Percentiles rank a stretch among this genome's conserved stretches.
Evolutionary conservation across 305 asterid genomes (phyloP).

Genomic region (Fraxinus angustifolia): DNA sequence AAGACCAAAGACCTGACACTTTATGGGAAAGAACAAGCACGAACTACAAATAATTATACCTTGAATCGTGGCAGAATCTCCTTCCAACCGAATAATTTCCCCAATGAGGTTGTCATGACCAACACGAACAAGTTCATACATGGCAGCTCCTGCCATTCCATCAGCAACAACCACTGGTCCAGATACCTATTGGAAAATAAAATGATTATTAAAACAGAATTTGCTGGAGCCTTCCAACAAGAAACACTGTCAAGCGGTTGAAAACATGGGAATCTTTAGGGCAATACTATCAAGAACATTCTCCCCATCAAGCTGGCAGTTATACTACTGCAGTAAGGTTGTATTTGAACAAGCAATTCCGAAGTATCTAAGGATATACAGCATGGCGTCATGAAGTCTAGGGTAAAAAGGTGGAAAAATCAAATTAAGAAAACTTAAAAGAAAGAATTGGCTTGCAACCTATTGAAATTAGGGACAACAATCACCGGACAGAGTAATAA

Average conservation of each 20-base stretch:
- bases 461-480: not conserved
- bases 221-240: not conserved
- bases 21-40: not conserved
- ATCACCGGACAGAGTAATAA: not conserved
- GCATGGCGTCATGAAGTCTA: not conserved
- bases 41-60: slow-evolving; percentile 36
- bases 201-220: not conserved
- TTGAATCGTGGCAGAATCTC: slow-evolving; percentile 98
- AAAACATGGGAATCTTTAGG: not conserved
- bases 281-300: not conserved
- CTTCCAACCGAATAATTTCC: slow-evolving; percentile 92
- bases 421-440: not conserved
- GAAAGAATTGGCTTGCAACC: not conserved
- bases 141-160: slow-evolving; percentile 99
- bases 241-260: not conserved
- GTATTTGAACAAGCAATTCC: not conserved
- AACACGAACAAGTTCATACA: slow-evolving; percentile 96
- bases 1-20: not conserved
- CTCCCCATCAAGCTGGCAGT: not conserved
- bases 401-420: not conserved
- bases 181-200: slow-evolving; percentile 53
- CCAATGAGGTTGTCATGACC: slow-evolving; percentile 96
- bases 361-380: not conserved
- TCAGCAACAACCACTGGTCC: slow-evolving; percentile 99
- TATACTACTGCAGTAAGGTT: not conserved